Evolutionary conservation across 108 stramenopile genomes (phyloP), one percentile per base, ranked within the genome.

Genomic region (Pseudonitzschia multiseries): DNA sequence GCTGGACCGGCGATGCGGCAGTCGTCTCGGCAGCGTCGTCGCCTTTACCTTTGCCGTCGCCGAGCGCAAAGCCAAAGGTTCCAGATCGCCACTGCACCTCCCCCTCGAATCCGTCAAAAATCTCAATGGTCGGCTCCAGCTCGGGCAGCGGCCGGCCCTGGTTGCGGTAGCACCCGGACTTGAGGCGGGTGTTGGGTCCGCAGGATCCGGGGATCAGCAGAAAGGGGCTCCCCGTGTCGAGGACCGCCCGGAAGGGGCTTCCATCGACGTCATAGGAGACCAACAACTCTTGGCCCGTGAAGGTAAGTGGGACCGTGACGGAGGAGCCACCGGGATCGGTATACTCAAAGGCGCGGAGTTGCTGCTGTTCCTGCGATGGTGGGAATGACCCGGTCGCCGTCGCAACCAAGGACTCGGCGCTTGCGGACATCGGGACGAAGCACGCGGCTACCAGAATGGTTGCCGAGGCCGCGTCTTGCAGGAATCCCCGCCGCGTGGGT

Each of bases 171-270:
- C 84, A 88, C 14, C 87, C 84, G 0, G 77, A 65, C 71, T 69
- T 80, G 32, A 13, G 53, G 32, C 73, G 72, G 54, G 78, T 87
- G 68, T 65, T 73, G 32, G 29, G 26, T 2, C 66, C 70, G 57
- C 84, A 88, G 5, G 82, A 83, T 31, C 70, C 61, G 4, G 87
- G 87, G 24, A 78, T 72, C 68, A 82, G 81, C 41, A 88, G 61
- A 54, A 88, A 88, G 10, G 87, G 87, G 51, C 72, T 77, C 29
- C 87, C 85, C 6, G 81, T 88, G 64, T 88, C 87, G 14, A 88
- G 43, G 32, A 88, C 80, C 21, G 87, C 87, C 17, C 80, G 46
- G 69, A 88, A 86, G 43, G 50, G 22, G 43, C 75, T 76, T 10
- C 76, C 83, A 33, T 77, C 81, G 27, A 88, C 80, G 50, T 52